Base-by-base conservation (phyloP, 2,329 filamentous ascomycete species). In the Neofusicoccum ribis region DNA sequence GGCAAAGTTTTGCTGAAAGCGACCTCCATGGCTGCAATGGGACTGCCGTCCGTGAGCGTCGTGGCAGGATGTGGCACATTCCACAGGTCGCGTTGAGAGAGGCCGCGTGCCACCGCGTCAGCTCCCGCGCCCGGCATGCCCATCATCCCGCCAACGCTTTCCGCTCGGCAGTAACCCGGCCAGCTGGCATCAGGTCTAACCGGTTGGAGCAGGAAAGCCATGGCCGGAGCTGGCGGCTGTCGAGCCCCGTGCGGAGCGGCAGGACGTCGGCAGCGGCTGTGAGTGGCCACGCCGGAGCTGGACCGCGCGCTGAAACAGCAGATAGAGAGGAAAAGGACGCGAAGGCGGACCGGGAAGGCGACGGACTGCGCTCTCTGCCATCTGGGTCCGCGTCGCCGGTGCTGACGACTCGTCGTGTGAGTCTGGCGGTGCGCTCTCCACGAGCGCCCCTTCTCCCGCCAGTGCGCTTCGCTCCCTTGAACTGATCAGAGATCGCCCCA, bases 101-200 rank as follows among this genome's bases (percentile, higher is more conserved):
- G 43, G 56, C 56, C 56, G 56, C 56, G 43, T 60, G 56, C 56
- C 56, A 60, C 56, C 56, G 56, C 56, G 56, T 60, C 56, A 60
- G 56, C 56, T 60, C 43, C 56, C 39, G 59, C 43, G 34, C 17
- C 17, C 12, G 23, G 34, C 34, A 41, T 36, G 27, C 50, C 50
- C 34, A 27, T 56, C 34, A 56, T 44, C 23, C 23, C 44, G 59
- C 59, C 59, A 47, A 56, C 50, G 61, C 61, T 20, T 64, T 52
- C 50, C 50, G 50, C 50, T 49, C 61, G 61, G 61, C 50, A 64
- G 61, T 54, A 44, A 64, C 39, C 49, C 61, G 61, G 61, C 17
- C 61, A 64, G 31, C 43, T 41, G 31, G 39, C 49, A 14, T 39
- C 27, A 8, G 6, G 27, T 15, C 61, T 56, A 64, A 56, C 61